These are phyloP conservation scores for Macadamia integrifolia DNA, from an alignment of 164 flowering plant genomes.

Conservation along the genomic window DNA sequence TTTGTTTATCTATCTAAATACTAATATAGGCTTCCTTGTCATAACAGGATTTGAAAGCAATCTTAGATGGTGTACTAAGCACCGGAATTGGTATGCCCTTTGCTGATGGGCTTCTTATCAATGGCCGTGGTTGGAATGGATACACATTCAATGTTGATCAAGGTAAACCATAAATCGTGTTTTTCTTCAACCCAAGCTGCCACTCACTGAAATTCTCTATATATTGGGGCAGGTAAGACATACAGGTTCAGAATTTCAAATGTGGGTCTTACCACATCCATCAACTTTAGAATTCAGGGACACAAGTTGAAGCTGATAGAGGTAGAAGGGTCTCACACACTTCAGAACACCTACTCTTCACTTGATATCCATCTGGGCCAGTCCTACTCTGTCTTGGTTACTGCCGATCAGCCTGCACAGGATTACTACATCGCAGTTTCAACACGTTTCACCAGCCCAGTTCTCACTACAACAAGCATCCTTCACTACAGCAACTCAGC, in stretches of 20 bases:
- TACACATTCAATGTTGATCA: constrained; percentile 73
- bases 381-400: constrained; percentile 81
- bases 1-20: neutral
- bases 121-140: constrained; percentile 93
- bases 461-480: constrained; percentile 73
- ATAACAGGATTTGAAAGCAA: constrained; percentile 45
- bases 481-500: constrained; percentile 80
- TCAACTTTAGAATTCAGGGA: constrained; percentile 93
- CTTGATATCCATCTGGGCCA: constrained; percentile 94
- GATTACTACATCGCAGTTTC: constrained; percentile 87
- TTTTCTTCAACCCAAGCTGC: neutral
- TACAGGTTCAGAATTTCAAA: constrained; percentile 92
- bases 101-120: constrained; percentile 92
- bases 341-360: constrained; percentile 68
- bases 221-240: constrained; percentile 55
- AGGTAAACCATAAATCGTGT: constrained; percentile 36
- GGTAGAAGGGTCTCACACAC: constrained; percentile 94
- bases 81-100: constrained; percentile 62
- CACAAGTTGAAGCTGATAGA: constrained; percentile 82
- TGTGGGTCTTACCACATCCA: constrained; percentile 76
- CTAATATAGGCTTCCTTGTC: neutral
- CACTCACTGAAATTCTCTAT: neutral
- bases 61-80: constrained; percentile 60
- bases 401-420: constrained; percentile 66
- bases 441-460: constrained; percentile 67